Evolutionary conservation across 345 rosid genomes (phyloP), one percentile per base, ranked within the genome.

Genomic region (Fremontodendron californicum): DNA sequence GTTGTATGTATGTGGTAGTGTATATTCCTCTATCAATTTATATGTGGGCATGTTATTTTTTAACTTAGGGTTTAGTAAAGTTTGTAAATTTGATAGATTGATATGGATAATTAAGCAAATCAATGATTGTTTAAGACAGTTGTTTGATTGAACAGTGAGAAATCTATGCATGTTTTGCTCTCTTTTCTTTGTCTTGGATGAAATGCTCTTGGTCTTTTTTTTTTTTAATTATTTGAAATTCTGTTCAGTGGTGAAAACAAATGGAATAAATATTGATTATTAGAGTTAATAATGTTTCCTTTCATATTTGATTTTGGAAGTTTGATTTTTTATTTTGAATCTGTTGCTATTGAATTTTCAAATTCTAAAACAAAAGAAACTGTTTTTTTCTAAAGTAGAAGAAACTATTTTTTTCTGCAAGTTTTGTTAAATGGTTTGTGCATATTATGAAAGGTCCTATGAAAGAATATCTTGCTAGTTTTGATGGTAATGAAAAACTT

Each of bases 401-500:
- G 63, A 25, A 60, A 16, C 57, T 75, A 29, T 60, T 75, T 61
- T n/a, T 13, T 57, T 18, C 31, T 49, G 75, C 60, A 33, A 60
- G 19, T 18, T 42, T 16, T 43, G 60, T 31, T 19, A 12, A 19
- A 48, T 48, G 77, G 15, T 61, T 29, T 67, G 33, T 49, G 58
- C 49, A n/a, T 71, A 51, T 75, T 18, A 29, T 12, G 77, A 35
- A 72, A 76, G 55, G 51, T 75, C n/a, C 60, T 33, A 23, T 54
- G 54, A 29, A 58, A 29, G 23, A 67, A 46, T 73, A 62, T 64
- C 58, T 46, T 40, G 77, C 31, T 12, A 11, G 19, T 82, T 16
- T 81, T 49, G 15, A 74, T 75, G 73, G 75, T 73, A 71, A 82
- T 67, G 72, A 48, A 52, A 62, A 79, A 76, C 66, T 68, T 82